phyloP scores from a whole-genome alignment of 2,329 filamentous ascomycete species.

The Beauveria varroae region DNA sequence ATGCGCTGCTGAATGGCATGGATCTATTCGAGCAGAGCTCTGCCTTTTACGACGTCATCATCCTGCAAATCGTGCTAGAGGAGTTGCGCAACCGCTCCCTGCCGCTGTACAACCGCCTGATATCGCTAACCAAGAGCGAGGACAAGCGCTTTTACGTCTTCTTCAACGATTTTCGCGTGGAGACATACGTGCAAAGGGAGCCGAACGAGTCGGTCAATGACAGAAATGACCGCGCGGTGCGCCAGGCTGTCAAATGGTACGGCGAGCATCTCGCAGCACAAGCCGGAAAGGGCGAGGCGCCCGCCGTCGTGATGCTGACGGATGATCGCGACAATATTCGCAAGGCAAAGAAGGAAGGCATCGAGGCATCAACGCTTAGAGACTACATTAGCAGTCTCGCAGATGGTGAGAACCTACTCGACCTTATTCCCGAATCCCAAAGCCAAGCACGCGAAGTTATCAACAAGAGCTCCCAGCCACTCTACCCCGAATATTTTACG shows the following conservation, averaged over 20 bases:
- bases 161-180: constrained; percentile 94
- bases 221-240: constrained; percentile 86
- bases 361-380: constrained; percentile 60
- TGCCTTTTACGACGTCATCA: constrained; percentile 93
- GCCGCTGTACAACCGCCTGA: constrained; percentile 87
- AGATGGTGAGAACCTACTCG: constrained; percentile 76
- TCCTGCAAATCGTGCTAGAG: constrained; percentile 92
- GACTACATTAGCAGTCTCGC: constrained; percentile 82
- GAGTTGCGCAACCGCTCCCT: constrained; percentile 90
- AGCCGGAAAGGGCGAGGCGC: constrained; percentile 39
- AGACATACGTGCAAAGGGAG: constrained; percentile 75
- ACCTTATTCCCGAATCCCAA: constrained; percentile 83
- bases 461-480: constrained; percentile 56
- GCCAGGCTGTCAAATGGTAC: constrained; percentile 86
- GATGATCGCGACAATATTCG: constrained; percentile 83
- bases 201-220: constrained; percentile 88
- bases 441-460: constrained; percentile 51
- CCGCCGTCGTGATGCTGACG: constrained; percentile 84
- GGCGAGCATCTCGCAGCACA: constrained; percentile 67
- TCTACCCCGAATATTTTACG: constrained; percentile 86
- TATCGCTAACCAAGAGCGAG: constrained; percentile 86
- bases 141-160: constrained; percentile 98
- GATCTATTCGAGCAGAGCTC: constrained; percentile 90
- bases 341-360: constrained; percentile 68
- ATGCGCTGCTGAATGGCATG: constrained; percentile 91